phyloP scores from a whole-genome alignment of 805 yeast genomes.

The Priceomyces medius region DNA sequence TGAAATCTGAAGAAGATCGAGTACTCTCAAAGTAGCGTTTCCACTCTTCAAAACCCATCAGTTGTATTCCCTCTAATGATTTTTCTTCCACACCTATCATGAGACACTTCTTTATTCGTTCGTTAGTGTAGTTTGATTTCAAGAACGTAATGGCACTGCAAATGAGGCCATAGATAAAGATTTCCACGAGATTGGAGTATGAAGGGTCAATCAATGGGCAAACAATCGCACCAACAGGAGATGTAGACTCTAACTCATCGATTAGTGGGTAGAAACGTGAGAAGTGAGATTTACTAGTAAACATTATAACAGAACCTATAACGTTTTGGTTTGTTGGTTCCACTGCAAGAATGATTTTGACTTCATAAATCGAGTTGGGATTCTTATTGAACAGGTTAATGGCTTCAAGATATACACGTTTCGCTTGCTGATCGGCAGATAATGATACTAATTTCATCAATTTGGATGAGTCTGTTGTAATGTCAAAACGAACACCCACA shows the following conservation, averaged over 20 bases:
- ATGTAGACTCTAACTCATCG: constrained; percentile 28
- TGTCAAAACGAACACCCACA: constrained; percentile 56
- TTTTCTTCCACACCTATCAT: constrained; percentile 38
- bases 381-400: constrained; percentile 25
- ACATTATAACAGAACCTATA: constrained; percentile 51
- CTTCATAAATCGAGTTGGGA: constrained; percentile 27
- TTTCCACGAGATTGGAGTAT: constrained; percentile 51
- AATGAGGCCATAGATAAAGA: constrained; percentile 55
- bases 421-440: constrained; percentile 20
- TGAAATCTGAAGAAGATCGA: not conserved
- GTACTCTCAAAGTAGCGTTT: constrained; percentile 29
- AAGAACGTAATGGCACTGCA: constrained; percentile 54
- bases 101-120: constrained; percentile 27
- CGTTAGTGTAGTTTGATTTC: constrained; percentile 32
- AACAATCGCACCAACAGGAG: constrained; percentile 48
- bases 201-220: constrained; percentile 55
- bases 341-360: constrained; percentile 49
- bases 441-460: constrained; percentile 40
- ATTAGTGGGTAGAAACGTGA: constrained; percentile 53
- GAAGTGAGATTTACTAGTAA: constrained; percentile 45
- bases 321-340: constrained; percentile 53
- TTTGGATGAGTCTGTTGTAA: constrained; percentile 45
- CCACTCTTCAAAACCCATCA: constrained; percentile 44
- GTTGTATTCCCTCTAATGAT: constrained; percentile 34
- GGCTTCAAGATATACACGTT: constrained; percentile 38